Evolutionary conservation across 192 early-diverging fungal genomes (phyloP).

Genomic region (Podila clonocystis): DNA sequence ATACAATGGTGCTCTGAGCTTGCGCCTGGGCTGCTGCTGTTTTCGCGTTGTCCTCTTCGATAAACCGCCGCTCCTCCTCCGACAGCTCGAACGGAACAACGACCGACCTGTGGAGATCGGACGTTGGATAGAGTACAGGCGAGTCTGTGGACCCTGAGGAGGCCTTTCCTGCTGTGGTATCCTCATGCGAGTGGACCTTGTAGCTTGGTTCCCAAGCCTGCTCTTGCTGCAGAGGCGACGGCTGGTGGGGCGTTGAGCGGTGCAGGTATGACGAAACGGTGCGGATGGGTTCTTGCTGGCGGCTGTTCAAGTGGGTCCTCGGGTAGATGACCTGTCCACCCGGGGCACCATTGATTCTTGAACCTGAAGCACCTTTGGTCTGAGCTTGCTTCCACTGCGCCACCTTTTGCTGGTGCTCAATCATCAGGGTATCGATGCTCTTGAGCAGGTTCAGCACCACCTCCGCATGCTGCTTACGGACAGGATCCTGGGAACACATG

Average conservation of each 20-base stretch:
- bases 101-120: conserved; percentile 25
- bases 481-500: conserved; percentile 28
- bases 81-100: conserved; percentile 39
- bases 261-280: not conserved
- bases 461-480: conserved; percentile 39
- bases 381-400: conserved; percentile 21
- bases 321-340: not conserved
- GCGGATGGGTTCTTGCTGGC: not conserved
- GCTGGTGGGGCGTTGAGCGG: not conserved
- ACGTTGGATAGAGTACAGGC: conserved; percentile 36
- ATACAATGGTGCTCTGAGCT: no score
- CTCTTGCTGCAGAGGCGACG: not conserved
- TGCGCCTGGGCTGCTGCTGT: conserved; percentile 9
- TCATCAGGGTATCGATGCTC: conserved; percentile 43
- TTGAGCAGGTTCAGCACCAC: conserved; percentile 36
- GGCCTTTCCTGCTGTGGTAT: not conserved
- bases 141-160: not conserved
- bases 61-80: conserved; percentile 42
- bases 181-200: not conserved
- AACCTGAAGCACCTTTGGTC: not conserved
- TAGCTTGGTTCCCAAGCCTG: not conserved
- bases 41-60: conserved; percentile 44
- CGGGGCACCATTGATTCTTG: not conserved
- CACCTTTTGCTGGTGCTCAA: conserved; percentile 22
- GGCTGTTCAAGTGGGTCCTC: not conserved